These are phyloP conservation scores for Tolypocladium pustulatum DNA, from an alignment of 2,329 filamentous ascomycete species.

Conservation along the genomic window DNA sequence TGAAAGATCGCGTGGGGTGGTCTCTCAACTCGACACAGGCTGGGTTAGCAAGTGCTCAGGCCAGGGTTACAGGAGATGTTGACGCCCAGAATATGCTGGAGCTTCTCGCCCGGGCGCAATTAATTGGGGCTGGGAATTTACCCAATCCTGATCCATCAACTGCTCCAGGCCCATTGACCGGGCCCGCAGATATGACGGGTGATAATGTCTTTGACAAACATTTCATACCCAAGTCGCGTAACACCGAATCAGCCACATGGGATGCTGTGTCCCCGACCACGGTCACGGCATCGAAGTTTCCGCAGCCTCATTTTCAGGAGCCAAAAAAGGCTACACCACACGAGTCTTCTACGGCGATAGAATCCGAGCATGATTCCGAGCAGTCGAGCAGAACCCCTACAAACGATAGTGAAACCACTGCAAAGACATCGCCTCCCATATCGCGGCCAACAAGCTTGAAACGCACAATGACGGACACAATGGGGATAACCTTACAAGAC, in stretches of 20 bases:
- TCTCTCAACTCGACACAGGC: conserved; percentile 54
- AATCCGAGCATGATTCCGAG: conserved; percentile 27
- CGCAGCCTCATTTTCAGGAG: conserved; percentile 5
- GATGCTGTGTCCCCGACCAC: conserved; percentile 23
- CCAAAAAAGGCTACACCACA: conserved; percentile 6
- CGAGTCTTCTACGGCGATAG: conserved; percentile 6
- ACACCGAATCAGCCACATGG: conserved; percentile 34
- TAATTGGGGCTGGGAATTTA: conserved; percentile 60
- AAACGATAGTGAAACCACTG: conserved; percentile 43
- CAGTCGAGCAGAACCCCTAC: conserved; percentile 43
- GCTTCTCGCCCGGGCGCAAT: conserved; percentile 67
- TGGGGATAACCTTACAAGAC: conserved; percentile 63
- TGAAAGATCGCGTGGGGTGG: conserved; percentile 86
- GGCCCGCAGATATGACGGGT: conserved; percentile 61
- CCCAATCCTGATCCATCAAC: conserved; percentile 33
- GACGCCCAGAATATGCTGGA: conserved; percentile 90
- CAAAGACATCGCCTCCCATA: conserved; percentile 40
- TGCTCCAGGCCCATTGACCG: conserved; percentile 56
- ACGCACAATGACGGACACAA: conserved; percentile 79
- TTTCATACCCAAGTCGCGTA: conserved; percentile 50
- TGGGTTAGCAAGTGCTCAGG: conserved; percentile 73
- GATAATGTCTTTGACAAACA: conserved; percentile 79
- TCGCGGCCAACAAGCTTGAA: conserved; percentile 61
- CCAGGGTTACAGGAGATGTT: conserved; percentile 68
- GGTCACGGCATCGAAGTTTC: conserved; percentile 9